Evolutionary conservation across 208 protist genomes (phyloP), one percentile per base, ranked within the genome.

Genomic region (Phytomonas francai): DNA sequence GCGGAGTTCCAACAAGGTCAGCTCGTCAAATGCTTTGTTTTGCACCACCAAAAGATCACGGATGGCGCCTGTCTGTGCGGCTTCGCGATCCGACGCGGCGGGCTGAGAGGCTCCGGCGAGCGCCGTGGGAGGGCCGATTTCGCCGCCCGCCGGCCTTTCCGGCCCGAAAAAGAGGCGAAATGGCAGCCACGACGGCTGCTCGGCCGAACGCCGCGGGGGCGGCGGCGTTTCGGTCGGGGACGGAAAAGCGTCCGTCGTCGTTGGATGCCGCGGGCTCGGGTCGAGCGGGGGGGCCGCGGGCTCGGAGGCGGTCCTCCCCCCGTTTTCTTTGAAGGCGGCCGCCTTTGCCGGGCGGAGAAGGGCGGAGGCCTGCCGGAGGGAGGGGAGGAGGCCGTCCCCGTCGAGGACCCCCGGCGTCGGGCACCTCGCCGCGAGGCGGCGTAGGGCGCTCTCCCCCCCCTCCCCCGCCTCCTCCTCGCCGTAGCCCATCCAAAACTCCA

Each of bases 401-500:
- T 45, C 67, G 63, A 88, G 66, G 0, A 8, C 42, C 16, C 77
- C 74, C 32, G 36, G 27, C 12, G 33, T 25, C 49, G 14, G 34
- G 58, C 25, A 72, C 28, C 16, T 32, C 29, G 25, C 34, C 42
- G 8, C 31, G 25, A 19, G 28, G 12, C 14, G 63, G 29, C 51
- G 64, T 29, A 60, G 12, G 3, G 39, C 30, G 12, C 8, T 12
- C 9, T 39, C 12, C 54, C 9, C 29, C 60, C 30, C 58, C 30
- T 9, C 33, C 56, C 16, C 12, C 33, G 12, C 25, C 14, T 8
- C 83, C 6, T 79, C 65, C 14, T 74, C 76, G 19, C 75, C 73
- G 73, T 81, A 90, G 36, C 68, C 62, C 25, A 85, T 59, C 84
- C 86, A 94, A 68, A 91, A 94, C 27, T 79, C 51, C 27, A 72